Evolutionary conservation across 495 filamentous ascomycete species (phyloP).

Genomic region (Chlorociboria aeruginascens): DNA sequence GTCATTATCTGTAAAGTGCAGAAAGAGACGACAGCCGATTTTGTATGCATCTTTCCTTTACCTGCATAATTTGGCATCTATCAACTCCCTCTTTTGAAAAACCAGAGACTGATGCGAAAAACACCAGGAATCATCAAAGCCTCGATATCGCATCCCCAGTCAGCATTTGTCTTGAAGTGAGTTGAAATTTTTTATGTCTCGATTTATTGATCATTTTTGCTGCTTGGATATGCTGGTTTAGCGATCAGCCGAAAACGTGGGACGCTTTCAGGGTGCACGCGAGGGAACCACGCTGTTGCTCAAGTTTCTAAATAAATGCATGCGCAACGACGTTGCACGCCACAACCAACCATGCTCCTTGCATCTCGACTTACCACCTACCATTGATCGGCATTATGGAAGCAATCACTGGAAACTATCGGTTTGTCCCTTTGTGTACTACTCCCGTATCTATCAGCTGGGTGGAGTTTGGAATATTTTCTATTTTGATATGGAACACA

Average conservation of each 20-base stretch:
- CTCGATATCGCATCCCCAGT: too few species aligned
- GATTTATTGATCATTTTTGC: background rate
- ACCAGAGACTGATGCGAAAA: background rate
- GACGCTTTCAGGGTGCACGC: constrained; percentile 7
- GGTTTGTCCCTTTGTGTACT: background rate
- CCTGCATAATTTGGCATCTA: background rate
- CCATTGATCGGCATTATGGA: background rate
- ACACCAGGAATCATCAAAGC: too few species aligned
- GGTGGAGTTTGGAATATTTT: background rate
- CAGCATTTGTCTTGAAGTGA: constrained; percentile 3
- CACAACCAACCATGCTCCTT: constrained; percentile 11
- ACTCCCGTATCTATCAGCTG: background rate
- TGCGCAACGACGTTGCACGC: constrained; percentile 6
- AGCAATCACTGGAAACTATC: background rate
- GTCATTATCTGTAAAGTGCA: constrained; percentile 8
- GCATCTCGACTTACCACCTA: background rate
- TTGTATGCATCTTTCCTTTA: constrained; percentile 15
- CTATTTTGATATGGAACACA: constrained; percentile 3
- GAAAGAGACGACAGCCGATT: background rate
- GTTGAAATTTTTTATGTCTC: background rate
- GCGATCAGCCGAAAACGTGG: constrained; percentile 12
- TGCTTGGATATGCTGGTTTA: background rate
- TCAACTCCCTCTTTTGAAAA: too few species aligned
- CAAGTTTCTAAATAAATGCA: constrained; percentile 1
- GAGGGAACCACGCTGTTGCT: constrained; percentile 6